Base-by-base conservation (phyloP, 1,284 basidiomycete genomes). In the Cryptococcus sp. region DNA sequence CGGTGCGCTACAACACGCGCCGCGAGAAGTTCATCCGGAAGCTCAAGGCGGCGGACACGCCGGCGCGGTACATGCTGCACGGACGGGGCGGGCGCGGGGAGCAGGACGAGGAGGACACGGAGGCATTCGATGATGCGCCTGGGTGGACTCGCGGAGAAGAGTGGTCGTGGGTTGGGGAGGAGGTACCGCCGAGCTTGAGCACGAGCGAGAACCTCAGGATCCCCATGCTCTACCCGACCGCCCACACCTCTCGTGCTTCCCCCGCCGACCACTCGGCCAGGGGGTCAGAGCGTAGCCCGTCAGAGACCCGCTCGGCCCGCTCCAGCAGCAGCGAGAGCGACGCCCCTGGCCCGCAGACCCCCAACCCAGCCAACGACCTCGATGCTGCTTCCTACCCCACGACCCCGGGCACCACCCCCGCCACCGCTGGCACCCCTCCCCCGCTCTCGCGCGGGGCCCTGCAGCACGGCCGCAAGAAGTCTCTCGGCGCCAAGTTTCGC, bases 11-110 rank as follows among this genome's bases (percentile, higher is more conserved):
- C 55, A 71, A 77, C 54, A 59, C 65, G 3, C 74, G 79, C 28
- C 73, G 79, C 45, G 68, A 72, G 52, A 74, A 71, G 33, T 80
- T 80, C 61, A 76, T 79, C 23, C 70, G 79, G 24, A 80, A 80
- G 64, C 65, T 76, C 57, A 76, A 76, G 37, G 66, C 77, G 2
- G 57, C 49, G 35, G 55, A 60, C 5, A 79, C 78, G 4, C 78
- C 78, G 1, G 55, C 68, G 1, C 69, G 79, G 44, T 79, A 79
- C 50, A 73, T 69, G 16, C 52, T 73, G 35, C 76, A 77, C 52
- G 66, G 70, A 16, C 42, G 70, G 12, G 50, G 60, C 24, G 35
- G 12, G 2, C 35, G 43, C 38, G 28, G 28, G 28, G 28, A 33
- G 28, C 18, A n/a, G 35, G 60, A 62, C 20, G 54, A 63, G 15